Conservation (phyloP, 2,329 filamentous ascomycete species). For the Colletotrichum ledebouriae region DNA sequence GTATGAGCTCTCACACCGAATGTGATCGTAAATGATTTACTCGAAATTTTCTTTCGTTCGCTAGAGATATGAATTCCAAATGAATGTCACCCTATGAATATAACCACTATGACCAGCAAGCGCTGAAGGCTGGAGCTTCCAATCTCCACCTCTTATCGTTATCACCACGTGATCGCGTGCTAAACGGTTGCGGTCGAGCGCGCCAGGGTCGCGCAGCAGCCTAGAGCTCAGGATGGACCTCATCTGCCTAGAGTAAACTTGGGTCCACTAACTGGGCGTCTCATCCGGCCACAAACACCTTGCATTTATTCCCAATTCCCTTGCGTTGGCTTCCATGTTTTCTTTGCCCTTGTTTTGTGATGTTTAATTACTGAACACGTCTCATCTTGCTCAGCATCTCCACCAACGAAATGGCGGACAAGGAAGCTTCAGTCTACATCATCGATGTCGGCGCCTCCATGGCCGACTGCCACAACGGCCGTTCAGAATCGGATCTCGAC, state of each 20-base stretch:
- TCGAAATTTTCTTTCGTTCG: background rate
- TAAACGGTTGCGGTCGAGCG: constrained; percentile 4
- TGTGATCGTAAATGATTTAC: background rate
- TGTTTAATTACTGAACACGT: constrained; percentile 2
- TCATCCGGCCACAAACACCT: constrained; percentile 12
- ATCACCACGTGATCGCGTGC: constrained; percentile 44
- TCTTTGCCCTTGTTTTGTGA: background rate
- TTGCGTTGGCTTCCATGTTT: background rate
- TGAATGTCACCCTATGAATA: no score
- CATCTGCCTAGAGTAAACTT: constrained; percentile 40
- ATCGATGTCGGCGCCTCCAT: constrained; percentile 91
- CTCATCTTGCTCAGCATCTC: background rate
- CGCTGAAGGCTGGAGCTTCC: no score
- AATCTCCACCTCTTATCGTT: constrained; percentile 6
- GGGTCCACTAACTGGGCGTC: constrained; percentile 21
- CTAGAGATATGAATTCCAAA: no score
- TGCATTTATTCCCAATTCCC: constrained; percentile 12
- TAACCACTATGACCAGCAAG: no score
- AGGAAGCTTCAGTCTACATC: constrained; percentile 93
- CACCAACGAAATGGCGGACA: constrained; percentile 79
- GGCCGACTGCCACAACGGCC: constrained; percentile 77
- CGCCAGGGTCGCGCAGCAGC: constrained; percentile 36
- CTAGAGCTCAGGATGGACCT: constrained; percentile 38
- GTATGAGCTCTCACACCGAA: no score
- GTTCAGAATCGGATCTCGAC: constrained; percentile 84